Evolutionary conservation across 495 filamentous ascomycete genomes (phyloP), one percentile per base, ranked within the genome.

Genomic region (Penicillium verhagenii): DNA sequence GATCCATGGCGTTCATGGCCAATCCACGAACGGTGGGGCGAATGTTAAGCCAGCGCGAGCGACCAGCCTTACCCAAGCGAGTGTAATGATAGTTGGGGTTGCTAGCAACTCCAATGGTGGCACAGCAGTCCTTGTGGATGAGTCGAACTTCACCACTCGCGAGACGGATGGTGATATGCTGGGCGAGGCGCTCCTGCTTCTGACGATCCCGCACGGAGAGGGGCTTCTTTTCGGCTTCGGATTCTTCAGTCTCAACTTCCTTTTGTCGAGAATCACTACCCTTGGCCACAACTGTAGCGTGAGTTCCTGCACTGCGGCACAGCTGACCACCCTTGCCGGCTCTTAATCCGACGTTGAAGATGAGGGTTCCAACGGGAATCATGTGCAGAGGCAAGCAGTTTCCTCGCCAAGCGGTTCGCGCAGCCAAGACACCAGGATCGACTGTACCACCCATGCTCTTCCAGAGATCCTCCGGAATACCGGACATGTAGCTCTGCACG

Each of bases 1-100:
- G 94, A 60, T 98, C 95, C 56, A 76, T 82, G 55, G 92, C 91
- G 72, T 98, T 98, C 94, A 98, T 98, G 18, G 94, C 94, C 63
- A 98, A 70, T 86, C 94, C 94, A 74, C 94, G 82, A 29, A 98
- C 94, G 6, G 94, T 96, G 0, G 94, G 94, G 55, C 94, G 76
- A 62, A 96, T 95, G 54, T 92, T 92, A 58, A 96, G 70, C 93
- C 92, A 97, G 61, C 94, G 81, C 42, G 85, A 89, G 56, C 94
- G 82, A 56, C 94, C 94, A 50, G 94, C 94, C 75, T 98, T 98
- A 65, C 94, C 94, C 48, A 97, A 79, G 64, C 96, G 91, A 57
- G 83, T 75, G 67, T 94, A 92, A 53, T 96, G 90, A 65, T 89
- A 88, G 68, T 95, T 89, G 50, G 86, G 83, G 74, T 98, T 98